These are phyloP conservation scores for Amaranthus hypochondriacus DNA, from an alignment of 148 eudicot species.

Conservation along the genomic window DNA sequence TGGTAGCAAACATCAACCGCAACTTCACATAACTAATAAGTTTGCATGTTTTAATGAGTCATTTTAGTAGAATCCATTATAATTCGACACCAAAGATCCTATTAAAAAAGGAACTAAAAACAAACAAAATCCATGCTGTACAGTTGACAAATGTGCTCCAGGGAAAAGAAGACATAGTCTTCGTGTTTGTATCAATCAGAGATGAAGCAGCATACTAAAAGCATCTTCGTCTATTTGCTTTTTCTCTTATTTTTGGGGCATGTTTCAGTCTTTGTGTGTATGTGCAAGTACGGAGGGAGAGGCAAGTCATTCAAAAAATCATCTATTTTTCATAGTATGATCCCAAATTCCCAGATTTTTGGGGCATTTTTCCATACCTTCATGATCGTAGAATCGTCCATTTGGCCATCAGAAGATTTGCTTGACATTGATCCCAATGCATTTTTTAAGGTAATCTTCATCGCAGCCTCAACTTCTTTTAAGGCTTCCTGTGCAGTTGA, in stretches of 20 bases:
- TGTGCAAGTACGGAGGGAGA: too few species aligned
- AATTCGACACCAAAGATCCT: too few species aligned
- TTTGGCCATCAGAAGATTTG: constrained; percentile 61
- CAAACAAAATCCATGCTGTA: too few species aligned
- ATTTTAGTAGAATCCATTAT: too few species aligned
- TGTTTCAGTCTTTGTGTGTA: too few species aligned
- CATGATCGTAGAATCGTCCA: constrained; percentile 91
- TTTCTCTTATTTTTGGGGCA: too few species aligned
- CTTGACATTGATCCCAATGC: constrained; percentile 70
- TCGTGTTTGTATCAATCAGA: neutral
- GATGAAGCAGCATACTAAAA: neutral
- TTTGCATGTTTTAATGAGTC: too few species aligned
- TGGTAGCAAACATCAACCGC: too few species aligned
- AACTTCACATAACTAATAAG: too few species aligned
- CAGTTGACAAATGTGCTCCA: too few species aligned
- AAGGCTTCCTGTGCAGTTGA: constrained; percentile 76
- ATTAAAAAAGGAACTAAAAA: too few species aligned
- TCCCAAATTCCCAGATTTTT: neutral
- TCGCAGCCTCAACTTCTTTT: constrained; percentile 93
- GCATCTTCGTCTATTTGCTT: neutral
- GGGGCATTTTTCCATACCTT: constrained; percentile 40
- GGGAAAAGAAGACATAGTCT: neutral
- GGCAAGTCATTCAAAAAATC: neutral
- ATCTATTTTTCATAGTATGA: neutral
- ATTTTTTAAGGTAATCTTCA: constrained; percentile 85